Percentiles rank a stretch among this genome's conserved stretches.
Conservation (phyloP, 2,329 filamentous ascomycete species). For the Parastagonospora avenae region DNA sequence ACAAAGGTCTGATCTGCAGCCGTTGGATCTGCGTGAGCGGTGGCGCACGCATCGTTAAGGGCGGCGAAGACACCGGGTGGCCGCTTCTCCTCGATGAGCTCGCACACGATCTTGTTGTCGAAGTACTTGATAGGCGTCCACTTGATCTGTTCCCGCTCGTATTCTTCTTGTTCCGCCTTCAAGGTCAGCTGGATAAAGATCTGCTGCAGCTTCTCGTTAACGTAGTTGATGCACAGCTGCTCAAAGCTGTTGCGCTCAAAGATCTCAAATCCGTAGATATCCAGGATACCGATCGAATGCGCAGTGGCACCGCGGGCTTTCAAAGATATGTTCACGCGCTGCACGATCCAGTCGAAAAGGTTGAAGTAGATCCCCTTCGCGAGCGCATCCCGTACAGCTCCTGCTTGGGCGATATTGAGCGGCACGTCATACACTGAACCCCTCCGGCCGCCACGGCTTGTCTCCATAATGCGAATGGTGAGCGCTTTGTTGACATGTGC, state of each 20-base stretch:
- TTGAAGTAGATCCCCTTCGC: slow-evolving; percentile 97
- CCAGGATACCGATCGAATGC: slow-evolving; percentile 93
- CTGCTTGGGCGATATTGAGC: slow-evolving; percentile 84
- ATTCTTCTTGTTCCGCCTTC: slow-evolving; percentile 97
- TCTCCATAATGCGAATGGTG: slow-evolving; percentile 84
- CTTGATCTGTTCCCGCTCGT: slow-evolving; percentile 91
- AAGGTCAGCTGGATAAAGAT: slow-evolving; percentile 98
- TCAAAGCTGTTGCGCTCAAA: slow-evolving; percentile 99
- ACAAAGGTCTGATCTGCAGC: slow-evolving; percentile 97
- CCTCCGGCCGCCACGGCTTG: slow-evolving; percentile 67
- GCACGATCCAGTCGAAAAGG: slow-evolving; percentile 97
- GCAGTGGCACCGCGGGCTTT: slow-evolving; percentile 75
- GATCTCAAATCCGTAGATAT: slow-evolving; percentile 99
- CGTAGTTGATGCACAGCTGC: slow-evolving; percentile 99
- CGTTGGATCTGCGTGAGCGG: slow-evolving; percentile 92
- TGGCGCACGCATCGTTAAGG: slow-evolving; percentile 96
- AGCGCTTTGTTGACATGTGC: slow-evolving; percentile 83
- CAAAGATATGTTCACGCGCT: slow-evolving; percentile 86
- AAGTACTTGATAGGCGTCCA: slow-evolving; percentile 99
- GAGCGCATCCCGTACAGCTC: slow-evolving; percentile 85
- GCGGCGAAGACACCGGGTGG: slow-evolving; percentile 94
- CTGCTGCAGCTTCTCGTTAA: slow-evolving; percentile 98
- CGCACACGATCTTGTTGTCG: slow-evolving; percentile 98
- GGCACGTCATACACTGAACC: slow-evolving; percentile 75
- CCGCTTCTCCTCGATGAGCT: slow-evolving; percentile 88